Evolutionary conservation across 192 early-diverging fungal genomes (phyloP), one percentile per base, ranked within the genome.

Genomic region (Backusella parvicylindrica): DNA sequence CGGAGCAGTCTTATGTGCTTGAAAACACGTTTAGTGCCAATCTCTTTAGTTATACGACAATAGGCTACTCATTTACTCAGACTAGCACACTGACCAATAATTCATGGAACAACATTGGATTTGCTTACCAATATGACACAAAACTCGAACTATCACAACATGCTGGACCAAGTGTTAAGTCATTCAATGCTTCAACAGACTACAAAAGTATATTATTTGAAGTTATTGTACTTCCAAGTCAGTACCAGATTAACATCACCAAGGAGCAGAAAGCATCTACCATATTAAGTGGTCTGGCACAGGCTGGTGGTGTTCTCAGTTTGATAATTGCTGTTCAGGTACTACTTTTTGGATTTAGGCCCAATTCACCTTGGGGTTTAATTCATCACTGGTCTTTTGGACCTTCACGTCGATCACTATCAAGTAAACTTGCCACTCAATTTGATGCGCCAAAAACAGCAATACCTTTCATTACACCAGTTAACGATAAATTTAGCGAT

Each of bases 361-460:
- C 69, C 16, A 70, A 70, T 36, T 76, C 75, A 31, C 75, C 75
- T 1, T 76, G 68, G 68, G 75, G 75, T 32, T 31, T 76, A 13
- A 38, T 76, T 28, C 75, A 76, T 71, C 68, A 69, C 15, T 76
- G 53, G 68, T 76, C 75, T 28, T 60, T 71, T 70, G 75, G 75
- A 28, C 11, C 26, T 15, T 37, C 70, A 56, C 63, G 70, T 38
- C 37, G 36, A 28, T 65, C 53, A 4, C 31, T 76, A 6, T 41
- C 53, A 36, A 37, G 37, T n/a, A 56, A 67, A 37, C 68, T 76
- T 7, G 53, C 37, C 18, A 26, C 13, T 3, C 38, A 71, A 36
- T 76, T 76, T 28, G 63, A 64, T 37, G n/a, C 68, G 16, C 30
- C 32, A 2, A 36, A 65, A 31, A 43, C 69, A 21, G 47, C 49